These are phyloP conservation scores for Zygnema cylindricum DNA, from an alignment of 139 green algal genomes.

Conservation along the genomic window DNA sequence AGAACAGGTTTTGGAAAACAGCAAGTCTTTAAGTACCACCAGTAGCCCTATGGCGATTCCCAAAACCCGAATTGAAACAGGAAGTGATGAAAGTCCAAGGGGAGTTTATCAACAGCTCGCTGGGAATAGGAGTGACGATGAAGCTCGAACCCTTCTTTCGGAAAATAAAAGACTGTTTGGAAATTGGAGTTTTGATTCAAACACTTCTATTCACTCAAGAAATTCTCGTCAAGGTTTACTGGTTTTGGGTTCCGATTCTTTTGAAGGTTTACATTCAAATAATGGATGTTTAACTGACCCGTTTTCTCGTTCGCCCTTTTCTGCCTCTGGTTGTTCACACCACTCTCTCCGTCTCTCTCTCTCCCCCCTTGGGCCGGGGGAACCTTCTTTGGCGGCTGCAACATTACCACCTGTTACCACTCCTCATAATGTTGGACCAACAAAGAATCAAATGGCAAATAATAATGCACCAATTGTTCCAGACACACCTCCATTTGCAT, in stretches of 20 bases:
- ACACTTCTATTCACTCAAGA: no score
- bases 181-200: no score
- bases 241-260: no score
- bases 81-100: background rate
- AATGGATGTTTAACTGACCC: no score
- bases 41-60: background rate
- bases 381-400: background rate
- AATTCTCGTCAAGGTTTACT: no score
- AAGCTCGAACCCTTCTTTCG: no score
- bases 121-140: no score
- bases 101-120: background rate
- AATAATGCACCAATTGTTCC: background rate
- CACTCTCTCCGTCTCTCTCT: background rate
- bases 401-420: background rate
- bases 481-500: background rate
- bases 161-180: no score
- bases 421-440: background rate
- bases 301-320: no score
- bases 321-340: no score
- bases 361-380: background rate
- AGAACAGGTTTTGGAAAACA: background rate
- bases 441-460: background rate
- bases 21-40: background rate
- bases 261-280: no score
- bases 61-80: background rate